These are phyloP conservation scores for Collybia sordida DNA, from an alignment of 768 basidiomycete species.

Conservation along the genomic window DNA sequence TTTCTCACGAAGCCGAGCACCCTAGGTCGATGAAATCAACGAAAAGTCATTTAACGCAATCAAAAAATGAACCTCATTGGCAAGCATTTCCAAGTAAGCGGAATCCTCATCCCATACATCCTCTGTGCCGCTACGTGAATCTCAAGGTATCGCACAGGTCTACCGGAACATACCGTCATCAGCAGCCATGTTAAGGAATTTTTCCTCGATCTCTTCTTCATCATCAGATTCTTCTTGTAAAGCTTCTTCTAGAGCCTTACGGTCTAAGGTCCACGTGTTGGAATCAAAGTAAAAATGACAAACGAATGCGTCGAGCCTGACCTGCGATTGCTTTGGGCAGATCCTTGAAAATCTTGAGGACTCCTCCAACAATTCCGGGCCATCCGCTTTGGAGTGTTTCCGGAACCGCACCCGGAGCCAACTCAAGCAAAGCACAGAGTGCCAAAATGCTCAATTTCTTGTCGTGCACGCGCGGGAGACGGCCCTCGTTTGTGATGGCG, in stretches of 20 bases:
- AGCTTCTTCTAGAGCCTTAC: slow-evolving; percentile 60
- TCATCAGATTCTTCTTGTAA: slow-evolving; percentile 36
- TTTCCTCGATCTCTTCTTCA: slow-evolving; percentile 53
- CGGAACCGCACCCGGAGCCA: slow-evolving; percentile 58
- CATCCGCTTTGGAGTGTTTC: slow-evolving; percentile 65
- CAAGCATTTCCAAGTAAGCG: slow-evolving; percentile 84
- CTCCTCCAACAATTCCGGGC: slow-evolving; percentile 71
- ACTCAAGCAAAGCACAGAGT: slow-evolving; percentile 74
- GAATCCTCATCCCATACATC: slow-evolving; percentile 93
- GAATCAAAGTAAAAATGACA: background rate
- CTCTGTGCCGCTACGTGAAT: slow-evolving; percentile 39
- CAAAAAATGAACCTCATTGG: slow-evolving; percentile 58
- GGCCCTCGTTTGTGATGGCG: slow-evolving; percentile 58
- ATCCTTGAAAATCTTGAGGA: slow-evolving; percentile 73
- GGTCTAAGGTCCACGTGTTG: slow-evolving; percentile 35
- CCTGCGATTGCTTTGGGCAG: slow-evolving; percentile 77
- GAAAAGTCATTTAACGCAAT: background rate
- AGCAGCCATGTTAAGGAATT: slow-evolving; percentile 60
- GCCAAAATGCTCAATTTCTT: slow-evolving; percentile 82
- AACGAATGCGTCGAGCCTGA: slow-evolving; percentile 21
- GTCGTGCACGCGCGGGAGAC: slow-evolving; percentile 85
- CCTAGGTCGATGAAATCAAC: slow-evolving; percentile 35
- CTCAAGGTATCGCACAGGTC: background rate
- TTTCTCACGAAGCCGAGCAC: slow-evolving; percentile 69
- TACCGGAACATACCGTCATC: slow-evolving; percentile 52